These are phyloP conservation scores for Nicotiana tabacum DNA, from an alignment of 257 asterid species.

Conservation along the genomic window DNA sequence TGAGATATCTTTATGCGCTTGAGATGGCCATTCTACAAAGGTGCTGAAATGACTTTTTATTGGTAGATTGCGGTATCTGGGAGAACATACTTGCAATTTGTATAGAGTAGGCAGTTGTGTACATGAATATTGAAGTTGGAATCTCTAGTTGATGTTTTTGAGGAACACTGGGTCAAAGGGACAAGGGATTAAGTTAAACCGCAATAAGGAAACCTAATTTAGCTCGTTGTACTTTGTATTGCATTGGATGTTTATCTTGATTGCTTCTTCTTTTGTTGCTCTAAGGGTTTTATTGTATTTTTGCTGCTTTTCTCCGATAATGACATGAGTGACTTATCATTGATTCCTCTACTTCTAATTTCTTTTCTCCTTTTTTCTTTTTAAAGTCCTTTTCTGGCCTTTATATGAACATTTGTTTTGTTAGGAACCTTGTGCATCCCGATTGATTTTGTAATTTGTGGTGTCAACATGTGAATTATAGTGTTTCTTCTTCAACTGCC, in stretches of 20 bases:
- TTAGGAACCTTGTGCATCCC: background rate
- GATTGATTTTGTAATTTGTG: background rate
- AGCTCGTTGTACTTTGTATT: background rate
- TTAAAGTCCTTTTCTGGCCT: background rate
- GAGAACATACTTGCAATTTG: conserved; percentile 23
- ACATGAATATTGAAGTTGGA: conserved; percentile 22
- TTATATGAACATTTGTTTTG: background rate
- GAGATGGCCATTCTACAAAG: conserved; percentile 8
- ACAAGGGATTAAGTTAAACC: background rate
- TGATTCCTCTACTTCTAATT: background rate
- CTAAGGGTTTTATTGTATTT: background rate
- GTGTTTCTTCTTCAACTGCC: background rate
- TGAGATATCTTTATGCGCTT: conserved; percentile 12
- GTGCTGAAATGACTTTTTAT: conserved; percentile 17
- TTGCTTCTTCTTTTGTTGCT: background rate
- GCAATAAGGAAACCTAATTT: conserved; percentile 1
- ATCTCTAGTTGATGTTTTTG: conserved; percentile 17
- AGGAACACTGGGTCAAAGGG: background rate
- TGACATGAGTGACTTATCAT: background rate
- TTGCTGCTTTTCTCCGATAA: background rate
- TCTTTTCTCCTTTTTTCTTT: background rate
- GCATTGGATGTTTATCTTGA: background rate
- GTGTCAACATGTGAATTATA: background rate
- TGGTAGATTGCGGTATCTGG: conserved; percentile 24
- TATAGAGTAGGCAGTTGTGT: conserved; percentile 39